A percentile compares a stretch with the other conserved stretches of the same genome.
Evolutionary conservation across 2,329 filamentous ascomycete species (phyloP).

Genomic region (Trichoderma citrinoviride): DNA sequence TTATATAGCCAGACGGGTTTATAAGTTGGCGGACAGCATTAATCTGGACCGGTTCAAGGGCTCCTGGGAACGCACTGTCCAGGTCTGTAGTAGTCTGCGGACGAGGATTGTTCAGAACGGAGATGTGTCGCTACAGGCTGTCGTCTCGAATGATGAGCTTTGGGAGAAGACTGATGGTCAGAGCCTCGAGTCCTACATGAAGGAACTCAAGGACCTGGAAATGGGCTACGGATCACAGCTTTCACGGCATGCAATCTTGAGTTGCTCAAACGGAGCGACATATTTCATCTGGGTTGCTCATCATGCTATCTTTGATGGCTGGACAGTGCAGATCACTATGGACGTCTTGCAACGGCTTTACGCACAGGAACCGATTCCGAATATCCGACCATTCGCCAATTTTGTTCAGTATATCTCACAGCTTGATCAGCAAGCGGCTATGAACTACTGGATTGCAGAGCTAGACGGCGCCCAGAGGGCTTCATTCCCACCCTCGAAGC

Average conservation of each 20-base stretch:
- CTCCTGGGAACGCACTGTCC: slow-evolving; percentile 24
- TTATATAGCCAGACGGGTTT: slow-evolving; percentile 24
- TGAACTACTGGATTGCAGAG: neutral
- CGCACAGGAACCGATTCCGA: neutral
- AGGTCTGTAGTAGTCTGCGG: slow-evolving; percentile 23
- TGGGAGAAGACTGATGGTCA: neutral
- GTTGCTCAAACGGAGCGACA: neutral
- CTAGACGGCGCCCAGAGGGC: slow-evolving; percentile 4
- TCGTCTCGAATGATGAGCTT: slow-evolving; percentile 17
- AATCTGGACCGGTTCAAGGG: slow-evolving; percentile 23
- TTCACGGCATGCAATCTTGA: slow-evolving; percentile 7
- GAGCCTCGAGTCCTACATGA: neutral
- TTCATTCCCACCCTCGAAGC: slow-evolving; percentile 2
- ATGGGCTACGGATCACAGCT: slow-evolving; percentile 17
- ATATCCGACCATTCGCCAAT: slow-evolving; percentile 13
- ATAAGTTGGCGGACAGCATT: slow-evolving; percentile 12
- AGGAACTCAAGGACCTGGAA: neutral
- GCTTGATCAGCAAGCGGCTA: neutral
- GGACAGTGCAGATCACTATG: slow-evolving; percentile 19
- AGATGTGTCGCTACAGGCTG: slow-evolving; percentile 15
- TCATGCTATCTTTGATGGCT: slow-evolving; percentile 29
- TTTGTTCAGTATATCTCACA: slow-evolving; percentile 21
- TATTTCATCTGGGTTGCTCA: slow-evolving; percentile 27
- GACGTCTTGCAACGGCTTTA: slow-evolving; percentile 11
- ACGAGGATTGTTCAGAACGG: slow-evolving; percentile 26